A percentile compares a stretch with the other conserved stretches of the same genome.
Conservation (phyloP, 129 eudicot genomes). For the Deinandra increscens region DNA sequence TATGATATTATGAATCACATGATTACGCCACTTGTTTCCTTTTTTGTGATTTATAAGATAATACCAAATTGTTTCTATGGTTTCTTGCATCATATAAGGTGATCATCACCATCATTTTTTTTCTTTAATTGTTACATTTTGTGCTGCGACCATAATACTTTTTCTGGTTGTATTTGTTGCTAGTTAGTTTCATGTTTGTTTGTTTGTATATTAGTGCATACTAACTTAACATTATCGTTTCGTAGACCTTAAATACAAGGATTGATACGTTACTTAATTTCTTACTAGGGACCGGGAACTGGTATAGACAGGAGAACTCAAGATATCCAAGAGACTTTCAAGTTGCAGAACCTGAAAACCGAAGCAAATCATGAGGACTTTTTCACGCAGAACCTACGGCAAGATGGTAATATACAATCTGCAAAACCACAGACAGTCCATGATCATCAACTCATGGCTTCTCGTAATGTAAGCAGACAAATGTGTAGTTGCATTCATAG, state of each 20-base stretch:
- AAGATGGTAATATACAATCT: conserved; percentile 31
- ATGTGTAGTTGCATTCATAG: conserved; percentile 37
- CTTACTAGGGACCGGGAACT: conserved; percentile 38
- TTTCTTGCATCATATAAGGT: too few species aligned
- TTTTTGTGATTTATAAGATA: background rate
- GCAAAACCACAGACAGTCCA: conserved; percentile 37
- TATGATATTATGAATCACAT: too few species aligned
- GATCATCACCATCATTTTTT: too few species aligned
- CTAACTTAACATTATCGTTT: too few species aligned
- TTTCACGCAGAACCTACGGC: conserved; percentile 34
- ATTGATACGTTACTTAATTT: background rate
- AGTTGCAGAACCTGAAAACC: conserved; percentile 44
- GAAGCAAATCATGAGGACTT: conserved; percentile 38
- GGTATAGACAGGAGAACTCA: conserved; percentile 50
- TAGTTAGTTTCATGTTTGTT: too few species aligned
- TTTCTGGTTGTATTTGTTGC: too few species aligned
- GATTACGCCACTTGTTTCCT: too few species aligned
- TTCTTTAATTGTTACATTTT: too few species aligned
- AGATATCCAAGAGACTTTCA: conserved; percentile 57
- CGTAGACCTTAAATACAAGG: too few species aligned
- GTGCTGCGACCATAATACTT: too few species aligned
- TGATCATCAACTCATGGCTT: conserved; percentile 80
- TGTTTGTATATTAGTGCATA: too few species aligned
- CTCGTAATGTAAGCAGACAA: conserved; percentile 88
- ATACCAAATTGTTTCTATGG: background rate